A percentile compares a stretch with the other conserved stretches of the same genome.
Evolutionary conservation across 352 stramenopile genomes (phyloP).

Genomic region (Globisporangium nodosum): DNA sequence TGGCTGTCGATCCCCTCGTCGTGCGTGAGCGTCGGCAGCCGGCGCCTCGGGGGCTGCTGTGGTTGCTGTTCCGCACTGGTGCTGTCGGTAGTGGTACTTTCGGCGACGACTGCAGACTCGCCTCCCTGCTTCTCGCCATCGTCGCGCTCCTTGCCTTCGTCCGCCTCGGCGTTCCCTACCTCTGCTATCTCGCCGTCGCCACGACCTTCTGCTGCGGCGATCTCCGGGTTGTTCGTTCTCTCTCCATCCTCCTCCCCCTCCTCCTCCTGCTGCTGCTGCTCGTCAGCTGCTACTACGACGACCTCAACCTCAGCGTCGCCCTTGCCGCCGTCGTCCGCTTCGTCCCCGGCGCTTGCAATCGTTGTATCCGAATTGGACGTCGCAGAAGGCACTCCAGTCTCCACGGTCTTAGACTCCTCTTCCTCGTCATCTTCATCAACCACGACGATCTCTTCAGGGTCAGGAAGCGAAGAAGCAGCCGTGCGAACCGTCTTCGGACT

Average conservation of each 20-base stretch:
- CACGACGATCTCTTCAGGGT: neutral
- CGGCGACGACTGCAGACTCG: neutral
- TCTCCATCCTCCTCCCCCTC: no score
- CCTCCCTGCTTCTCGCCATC: neutral
- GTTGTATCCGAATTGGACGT: neutral
- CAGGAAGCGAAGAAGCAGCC: neutral
- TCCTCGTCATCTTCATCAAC: neutral
- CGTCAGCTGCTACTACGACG: neutral
- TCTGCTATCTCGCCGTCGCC: no score
- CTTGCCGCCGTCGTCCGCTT: neutral
- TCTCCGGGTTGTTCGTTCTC: no score
- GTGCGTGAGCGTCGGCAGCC: slow-evolving; percentile 10
- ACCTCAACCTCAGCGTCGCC: no score
- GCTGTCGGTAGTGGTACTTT: neutral
- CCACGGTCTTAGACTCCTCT: neutral
- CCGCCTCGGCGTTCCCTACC: no score
- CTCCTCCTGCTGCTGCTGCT: neutral
- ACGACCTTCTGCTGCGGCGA: no score
- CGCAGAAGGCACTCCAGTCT: neutral
- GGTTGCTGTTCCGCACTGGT: neutral
- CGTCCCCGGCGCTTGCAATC: no score
- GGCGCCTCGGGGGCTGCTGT: slow-evolving; percentile 3
- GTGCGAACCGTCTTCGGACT: neutral
- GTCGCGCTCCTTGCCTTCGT: slow-evolving; percentile 2
- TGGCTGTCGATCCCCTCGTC: slow-evolving; percentile 18